Evolutionary conservation across 169 alveolate species (phyloP), one percentile per base, ranked within the genome.

Genomic region (Plasmodium sp.): DNA sequence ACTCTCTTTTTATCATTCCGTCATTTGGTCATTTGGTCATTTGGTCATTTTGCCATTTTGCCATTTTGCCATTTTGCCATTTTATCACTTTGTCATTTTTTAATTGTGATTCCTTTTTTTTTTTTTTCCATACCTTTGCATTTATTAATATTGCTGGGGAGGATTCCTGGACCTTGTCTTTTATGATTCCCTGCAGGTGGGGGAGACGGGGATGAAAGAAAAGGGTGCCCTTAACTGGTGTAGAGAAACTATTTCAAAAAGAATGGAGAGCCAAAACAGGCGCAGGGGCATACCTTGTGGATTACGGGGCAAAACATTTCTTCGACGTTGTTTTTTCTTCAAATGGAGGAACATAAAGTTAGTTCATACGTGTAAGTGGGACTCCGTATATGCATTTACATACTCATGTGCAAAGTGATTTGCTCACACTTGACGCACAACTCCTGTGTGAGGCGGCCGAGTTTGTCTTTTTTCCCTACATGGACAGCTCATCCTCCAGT

Each of bases 111-210:
- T 51, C 27, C 22, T 51, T 51, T 51, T 51, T 16, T 14, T 51
- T 51, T 14, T 51, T 51, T 51, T 39, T 41, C 34, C 41, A 84
- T 93, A 96, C 98, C 80, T 93, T 96, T 31, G 98, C 98, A 73
- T 97, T 97, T 22, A 97, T 85, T n/a, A 97, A 93, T 22, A 97
- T 95, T 36, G 97, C 98, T 10, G 98, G 98, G n/a, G 98, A 90
- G 41, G 98, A 97, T 62, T 97, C 98, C 74, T 95, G 96, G 14
- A 94, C 94, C 27, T 96, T 93, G 67, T 97, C 97, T 51, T 91
- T 97, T 96, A 93, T 93, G 58, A 93, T 92, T 45, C 98, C 98
- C 97, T 96, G 58, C 43, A 82, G n/a, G 75, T 34, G 39, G 43
- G 7, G 14, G 45, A 22, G 27, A 22, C 27, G 22, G 75, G 36